Percentiles rank a stretch among this genome's conserved stretches.
phyloP scores from a whole-genome alignment of 176 grass and related monocot species.

The Areca catechu region DNA sequence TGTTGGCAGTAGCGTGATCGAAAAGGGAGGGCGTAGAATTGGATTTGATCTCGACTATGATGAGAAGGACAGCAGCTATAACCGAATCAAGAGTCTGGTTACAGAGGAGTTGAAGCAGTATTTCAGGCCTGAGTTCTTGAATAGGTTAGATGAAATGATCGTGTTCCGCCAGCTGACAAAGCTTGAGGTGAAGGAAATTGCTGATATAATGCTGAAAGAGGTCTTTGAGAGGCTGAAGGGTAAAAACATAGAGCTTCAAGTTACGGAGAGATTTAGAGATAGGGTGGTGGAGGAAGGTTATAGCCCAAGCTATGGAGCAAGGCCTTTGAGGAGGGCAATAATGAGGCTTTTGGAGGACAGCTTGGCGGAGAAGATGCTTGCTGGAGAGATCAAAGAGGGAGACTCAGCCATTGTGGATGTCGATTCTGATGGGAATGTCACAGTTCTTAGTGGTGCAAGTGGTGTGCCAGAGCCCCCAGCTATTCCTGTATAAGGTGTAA shows the following conservation, averaged over 20 bases:
- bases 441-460: conserved; percentile 56
- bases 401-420: conserved; percentile 90
- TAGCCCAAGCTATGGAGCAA: conserved; percentile 89
- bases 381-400: conserved; percentile 86
- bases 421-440: conserved; percentile 82
- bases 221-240: conserved; percentile 84
- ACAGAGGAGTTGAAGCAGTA: conserved; percentile 94
- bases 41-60: conserved; percentile 83
- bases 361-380: conserved; percentile 78
- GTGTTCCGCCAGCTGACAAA: conserved; percentile 95
- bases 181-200: conserved; percentile 95
- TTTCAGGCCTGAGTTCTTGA: conserved; percentile 86
- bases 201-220: conserved; percentile 96
- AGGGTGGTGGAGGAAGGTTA: conserved; percentile 90
- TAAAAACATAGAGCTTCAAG: conserved; percentile 82
- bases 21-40: conserved; percentile 87
- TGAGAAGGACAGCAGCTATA: conserved; percentile 89
- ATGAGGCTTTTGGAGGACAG: conserved; percentile 95
- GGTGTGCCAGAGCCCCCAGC: conserved; percentile 37
- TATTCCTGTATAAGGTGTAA: no score
- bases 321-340: conserved; percentile 82
- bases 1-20: conserved; percentile 83
- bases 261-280: conserved; percentile 84
- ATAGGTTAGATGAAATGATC: conserved; percentile 93
- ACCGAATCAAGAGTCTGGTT: conserved; percentile 84